phyloP scores from a whole-genome alignment of 495 filamentous ascomycete genomes.

The Aspergillus incahuasiensis region DNA sequence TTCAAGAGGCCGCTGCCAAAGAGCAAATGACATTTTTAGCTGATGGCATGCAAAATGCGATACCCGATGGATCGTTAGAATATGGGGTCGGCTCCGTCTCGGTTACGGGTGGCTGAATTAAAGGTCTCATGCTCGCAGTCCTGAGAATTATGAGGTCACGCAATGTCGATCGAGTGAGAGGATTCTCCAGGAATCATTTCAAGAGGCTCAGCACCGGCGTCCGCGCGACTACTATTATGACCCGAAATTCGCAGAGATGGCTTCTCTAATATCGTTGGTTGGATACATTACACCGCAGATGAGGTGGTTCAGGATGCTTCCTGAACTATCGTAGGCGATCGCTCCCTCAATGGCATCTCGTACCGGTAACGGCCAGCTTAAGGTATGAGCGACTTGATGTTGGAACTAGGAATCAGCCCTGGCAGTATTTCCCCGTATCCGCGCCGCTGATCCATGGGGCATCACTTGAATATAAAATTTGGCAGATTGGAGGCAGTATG shows the following conservation, averaged over 20 bases:
- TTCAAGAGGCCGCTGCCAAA: constrained; percentile 2
- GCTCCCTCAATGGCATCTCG: constrained; percentile 26
- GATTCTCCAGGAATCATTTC: neutral
- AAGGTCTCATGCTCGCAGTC: constrained; percentile 14
- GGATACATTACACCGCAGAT: constrained; percentile 12
- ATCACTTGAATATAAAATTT: neutral
- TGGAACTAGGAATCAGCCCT: neutral
- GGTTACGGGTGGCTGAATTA: constrained; percentile 13
- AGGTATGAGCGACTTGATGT: constrained; percentile 3
- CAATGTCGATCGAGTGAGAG: constrained; percentile 37
- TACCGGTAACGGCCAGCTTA: neutral
- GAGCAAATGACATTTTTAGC: constrained; percentile 1
- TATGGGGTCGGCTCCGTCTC: constrained; percentile 8
- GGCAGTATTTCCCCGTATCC: constrained; percentile 10
- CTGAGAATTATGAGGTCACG: constrained; percentile 20
- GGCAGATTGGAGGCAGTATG: neutral
- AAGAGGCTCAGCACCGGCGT: neutral
- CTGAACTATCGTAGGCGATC: constrained; percentile 28
- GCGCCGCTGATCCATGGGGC: constrained; percentile 27
- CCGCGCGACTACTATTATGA: neutral
- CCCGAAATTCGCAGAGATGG: neutral
- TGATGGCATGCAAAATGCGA: constrained; percentile 6
- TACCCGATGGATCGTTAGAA: neutral
- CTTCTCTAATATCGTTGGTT: neutral
- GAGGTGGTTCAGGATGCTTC: neutral